Conservation (phyloP, 306 rosid genomes). For the Canavalia gladiata region DNA sequence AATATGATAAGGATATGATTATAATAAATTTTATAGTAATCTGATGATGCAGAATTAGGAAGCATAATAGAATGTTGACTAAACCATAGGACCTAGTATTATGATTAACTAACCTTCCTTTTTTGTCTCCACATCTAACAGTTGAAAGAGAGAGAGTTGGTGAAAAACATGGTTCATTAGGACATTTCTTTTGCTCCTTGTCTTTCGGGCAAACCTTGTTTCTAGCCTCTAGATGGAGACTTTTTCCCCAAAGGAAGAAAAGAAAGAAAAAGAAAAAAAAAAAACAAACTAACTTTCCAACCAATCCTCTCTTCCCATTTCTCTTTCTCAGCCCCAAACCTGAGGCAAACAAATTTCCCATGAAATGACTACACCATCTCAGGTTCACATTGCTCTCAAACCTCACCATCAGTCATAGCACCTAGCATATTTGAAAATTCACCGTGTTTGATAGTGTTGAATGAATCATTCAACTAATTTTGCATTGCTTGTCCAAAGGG, state of each 20-base stretch:
- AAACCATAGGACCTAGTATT: slow-evolving; percentile 10
- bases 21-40: background rate
- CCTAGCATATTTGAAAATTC: background rate
- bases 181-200: slow-evolving; percentile 53
- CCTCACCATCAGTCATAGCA: slow-evolving; percentile 26
- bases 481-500: slow-evolving; percentile 38
- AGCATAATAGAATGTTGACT: background rate
- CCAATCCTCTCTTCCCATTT: slow-evolving; percentile 35
- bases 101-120: slow-evolving; percentile 27
- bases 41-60: background rate
- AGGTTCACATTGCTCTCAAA: slow-evolving; percentile 29
- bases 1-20: background rate
- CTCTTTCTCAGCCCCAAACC: slow-evolving; percentile 44
- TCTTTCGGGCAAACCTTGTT: slow-evolving; percentile 58
- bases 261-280: background rate
- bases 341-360: slow-evolving; percentile 33
- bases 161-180: background rate
- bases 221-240: slow-evolving; percentile 62
- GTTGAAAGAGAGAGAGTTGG: slow-evolving; percentile 31
- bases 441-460: background rate
- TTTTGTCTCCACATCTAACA: slow-evolving; percentile 18
- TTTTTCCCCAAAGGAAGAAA: slow-evolving; percentile 54
- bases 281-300: slow-evolving; percentile 42
- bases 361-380: slow-evolving; percentile 28
- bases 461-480: background rate